Evolutionary conservation across 495 filamentous ascomycete genomes (phyloP).

Genomic region (Penicillium cosmopolitanum): DNA sequence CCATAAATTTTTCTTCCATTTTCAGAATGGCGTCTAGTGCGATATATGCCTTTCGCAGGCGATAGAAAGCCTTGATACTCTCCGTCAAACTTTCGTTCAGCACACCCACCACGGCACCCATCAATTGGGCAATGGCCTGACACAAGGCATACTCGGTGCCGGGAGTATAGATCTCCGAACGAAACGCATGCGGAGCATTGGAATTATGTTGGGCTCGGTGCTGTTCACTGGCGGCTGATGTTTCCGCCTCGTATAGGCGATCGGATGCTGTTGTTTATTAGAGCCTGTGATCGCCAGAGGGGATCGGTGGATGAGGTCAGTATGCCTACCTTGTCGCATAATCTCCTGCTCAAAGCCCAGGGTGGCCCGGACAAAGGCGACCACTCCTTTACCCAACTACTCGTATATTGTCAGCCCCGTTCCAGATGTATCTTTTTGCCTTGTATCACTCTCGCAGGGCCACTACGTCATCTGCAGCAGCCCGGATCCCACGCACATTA

Average conservation of each 20-base stretch:
- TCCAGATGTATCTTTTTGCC: background rate
- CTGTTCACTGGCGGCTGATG: conserved; percentile 73
- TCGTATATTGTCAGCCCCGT: conserved; percentile 17
- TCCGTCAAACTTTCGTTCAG: conserved; percentile 94
- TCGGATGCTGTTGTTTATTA: conserved; percentile 60
- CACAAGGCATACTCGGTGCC: conserved; percentile 85
- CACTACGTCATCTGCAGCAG: conserved; percentile 13
- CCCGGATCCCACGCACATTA: conserved; percentile 51
- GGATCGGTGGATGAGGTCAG: background rate
- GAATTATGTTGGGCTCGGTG: conserved; percentile 64
- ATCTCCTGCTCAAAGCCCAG: conserved; percentile 94
- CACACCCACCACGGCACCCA: conserved; percentile 86
- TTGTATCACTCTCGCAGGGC: background rate
- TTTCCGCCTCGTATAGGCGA: conserved; percentile 78
- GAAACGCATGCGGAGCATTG: conserved; percentile 51
- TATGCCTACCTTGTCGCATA: conserved; percentile 71
- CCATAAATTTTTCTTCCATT: conserved; percentile 62
- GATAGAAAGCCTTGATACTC: conserved; percentile 89
- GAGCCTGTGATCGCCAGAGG: conserved; percentile 1
- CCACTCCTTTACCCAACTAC: conserved; percentile 77
- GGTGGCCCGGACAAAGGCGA: conserved; percentile 82
- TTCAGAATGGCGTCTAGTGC: conserved; percentile 77
- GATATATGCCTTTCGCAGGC: conserved; percentile 85
- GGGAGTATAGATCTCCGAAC: conserved; percentile 71
- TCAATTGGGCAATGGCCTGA: conserved; percentile 80